These are phyloP conservation scores for Triticum timopheevii DNA, from an alignment of 176 grass and related monocot genomes.

Conservation along the genomic window DNA sequence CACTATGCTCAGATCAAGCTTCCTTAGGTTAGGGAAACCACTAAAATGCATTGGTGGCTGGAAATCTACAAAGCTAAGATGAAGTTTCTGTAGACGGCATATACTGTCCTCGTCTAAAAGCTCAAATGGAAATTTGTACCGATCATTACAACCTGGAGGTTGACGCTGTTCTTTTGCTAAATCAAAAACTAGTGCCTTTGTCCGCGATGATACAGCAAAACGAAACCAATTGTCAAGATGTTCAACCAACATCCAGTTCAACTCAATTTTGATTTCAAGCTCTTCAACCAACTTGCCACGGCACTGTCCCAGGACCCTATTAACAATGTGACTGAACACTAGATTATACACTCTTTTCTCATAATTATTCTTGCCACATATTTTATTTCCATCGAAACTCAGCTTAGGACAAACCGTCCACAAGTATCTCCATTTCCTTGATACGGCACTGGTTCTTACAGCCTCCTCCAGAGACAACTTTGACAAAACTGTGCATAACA, in stretches of 20 bases:
- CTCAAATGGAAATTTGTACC: neutral
- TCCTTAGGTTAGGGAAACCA: neutral
- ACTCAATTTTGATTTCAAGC: neutral
- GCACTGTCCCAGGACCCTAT: neutral
- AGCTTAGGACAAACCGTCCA: neutral
- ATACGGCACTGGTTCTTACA: neutral
- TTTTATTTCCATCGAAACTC: neutral
- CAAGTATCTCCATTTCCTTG: neutral
- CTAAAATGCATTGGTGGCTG: neutral
- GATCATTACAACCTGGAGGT: neutral
- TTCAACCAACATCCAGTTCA: neutral
- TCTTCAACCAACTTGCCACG: neutral
- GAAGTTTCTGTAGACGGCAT: neutral
- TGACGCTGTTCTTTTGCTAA: neutral
- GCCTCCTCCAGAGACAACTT: neutral
- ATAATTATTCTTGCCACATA: neutral
- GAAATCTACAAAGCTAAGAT: neutral
- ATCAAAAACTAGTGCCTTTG: neutral
- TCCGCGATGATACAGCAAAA: neutral
- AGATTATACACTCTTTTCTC: neutral
- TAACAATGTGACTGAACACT: neutral
- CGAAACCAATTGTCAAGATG: neutral
- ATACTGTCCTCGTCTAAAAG: neutral
- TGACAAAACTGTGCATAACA: neutral
- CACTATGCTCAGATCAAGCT: neutral